These are phyloP conservation scores for Epichloe brachyelytri DNA, from an alignment of 2,329 filamentous ascomycete species.

Conservation along the genomic window DNA sequence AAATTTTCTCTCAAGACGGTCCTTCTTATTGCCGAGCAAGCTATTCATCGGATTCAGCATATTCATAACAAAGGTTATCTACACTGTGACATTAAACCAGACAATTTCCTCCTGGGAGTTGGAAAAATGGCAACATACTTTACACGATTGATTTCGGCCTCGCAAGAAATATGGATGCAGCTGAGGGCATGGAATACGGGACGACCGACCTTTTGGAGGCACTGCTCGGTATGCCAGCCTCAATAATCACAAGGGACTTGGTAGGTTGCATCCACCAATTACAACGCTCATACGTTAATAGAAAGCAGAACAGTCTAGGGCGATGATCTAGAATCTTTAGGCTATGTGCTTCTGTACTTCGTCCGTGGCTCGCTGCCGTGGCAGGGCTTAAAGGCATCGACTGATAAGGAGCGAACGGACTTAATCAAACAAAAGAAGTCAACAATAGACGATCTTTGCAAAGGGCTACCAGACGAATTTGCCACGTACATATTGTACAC, in stretches of 20 bases:
- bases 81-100: conserved; percentile 98
- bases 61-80: conserved; percentile 99
- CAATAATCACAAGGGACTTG: not conserved
- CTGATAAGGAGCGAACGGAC: conserved; percentile 51
- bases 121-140: conserved; percentile 98
- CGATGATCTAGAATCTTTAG: conserved; percentile 3
- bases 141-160: conserved; percentile 98
- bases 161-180: conserved; percentile 29
- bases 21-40: conserved; percentile 86
- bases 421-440: conserved; percentile 23
- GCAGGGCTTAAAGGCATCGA: not conserved
- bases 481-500: conserved; percentile 67
- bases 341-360: conserved; percentile 3
- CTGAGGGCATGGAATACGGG: not conserved
- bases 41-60: conserved; percentile 98
- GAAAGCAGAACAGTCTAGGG: not conserved
- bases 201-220: not conserved
- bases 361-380: not conserved
- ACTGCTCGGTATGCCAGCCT: conserved; percentile 1
- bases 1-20: conserved; percentile 99
- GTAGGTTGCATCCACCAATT: not conserved
- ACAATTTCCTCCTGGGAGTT: conserved; percentile 99
- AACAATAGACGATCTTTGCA: conserved; percentile 58
- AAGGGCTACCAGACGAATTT: conserved; percentile 63
- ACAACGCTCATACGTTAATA: not conserved